phyloP scores from a whole-genome alignment of 106 monocot species.

The Amphibolis antarctica region DNA sequence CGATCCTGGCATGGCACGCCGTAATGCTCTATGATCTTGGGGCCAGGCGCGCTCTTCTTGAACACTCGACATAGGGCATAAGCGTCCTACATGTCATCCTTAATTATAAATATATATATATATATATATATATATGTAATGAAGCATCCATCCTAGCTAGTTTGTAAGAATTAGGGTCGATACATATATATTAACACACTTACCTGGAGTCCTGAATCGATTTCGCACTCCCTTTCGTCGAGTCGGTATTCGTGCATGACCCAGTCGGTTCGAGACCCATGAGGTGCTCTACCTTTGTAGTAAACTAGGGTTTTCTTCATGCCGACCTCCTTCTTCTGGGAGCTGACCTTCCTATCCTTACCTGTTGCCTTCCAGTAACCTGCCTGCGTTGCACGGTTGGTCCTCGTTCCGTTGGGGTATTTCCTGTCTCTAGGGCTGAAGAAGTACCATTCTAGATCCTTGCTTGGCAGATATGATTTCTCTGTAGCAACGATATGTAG shows the following conservation, averaged over 20 bases:
- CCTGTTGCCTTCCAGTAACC: conserved; percentile 98
- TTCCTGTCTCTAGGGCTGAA: conserved; percentile 86
- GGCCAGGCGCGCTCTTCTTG: conserved; percentile 68
- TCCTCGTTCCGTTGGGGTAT: conserved; percentile 86
- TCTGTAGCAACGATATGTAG: conserved; percentile 21
- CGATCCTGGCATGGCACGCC: conserved; percentile 31
- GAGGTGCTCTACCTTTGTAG: conserved; percentile 79
- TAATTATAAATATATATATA: no score
- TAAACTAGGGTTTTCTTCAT: conserved; percentile 96
- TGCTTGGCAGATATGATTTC: conserved; percentile 86
- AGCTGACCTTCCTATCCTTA: conserved; percentile 68
- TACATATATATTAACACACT: no score
- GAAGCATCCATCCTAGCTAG: no score
- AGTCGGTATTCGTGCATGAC: conserved; percentile 95
- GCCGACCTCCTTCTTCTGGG: conserved; percentile 49
- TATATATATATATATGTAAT: no score
- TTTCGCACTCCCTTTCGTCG: conserved; percentile 84
- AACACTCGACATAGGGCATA: conserved; percentile 65
- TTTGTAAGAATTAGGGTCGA: no score
- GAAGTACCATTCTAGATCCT: conserved; percentile 96
- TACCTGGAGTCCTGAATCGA: conserved; percentile 53
- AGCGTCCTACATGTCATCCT: no score
- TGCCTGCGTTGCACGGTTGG: conserved; percentile 70
- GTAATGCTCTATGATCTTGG: conserved; percentile 75
- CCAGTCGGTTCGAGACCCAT: conserved; percentile 82